Conservation (phyloP, 192 early-diverging fungal genomes). For the Coemansia sp. region DNA sequence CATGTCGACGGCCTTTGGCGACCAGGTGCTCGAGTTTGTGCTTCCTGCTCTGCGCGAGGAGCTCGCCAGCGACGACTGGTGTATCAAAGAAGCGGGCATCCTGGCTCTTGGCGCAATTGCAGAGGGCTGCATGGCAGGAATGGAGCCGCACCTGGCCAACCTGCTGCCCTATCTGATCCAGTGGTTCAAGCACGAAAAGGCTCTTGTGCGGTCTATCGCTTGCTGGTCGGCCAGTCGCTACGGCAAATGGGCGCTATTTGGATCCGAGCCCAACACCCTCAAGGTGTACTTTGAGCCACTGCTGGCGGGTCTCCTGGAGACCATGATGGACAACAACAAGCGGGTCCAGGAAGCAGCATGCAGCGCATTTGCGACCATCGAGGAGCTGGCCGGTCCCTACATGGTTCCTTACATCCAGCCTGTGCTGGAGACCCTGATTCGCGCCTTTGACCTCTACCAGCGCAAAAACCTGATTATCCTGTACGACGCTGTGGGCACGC, state of each 20-base stretch:
- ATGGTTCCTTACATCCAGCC: constrained; percentile 86
- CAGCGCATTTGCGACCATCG: constrained; percentile 91
- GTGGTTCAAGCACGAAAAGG: constrained; percentile 77
- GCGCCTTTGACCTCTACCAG: constrained; percentile 90
- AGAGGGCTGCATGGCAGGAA: constrained; percentile 88
- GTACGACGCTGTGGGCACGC: constrained; percentile 97
- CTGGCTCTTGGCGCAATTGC: constrained; percentile 97
- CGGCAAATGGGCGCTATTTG: constrained; percentile 71
- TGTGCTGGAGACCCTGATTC: constrained; percentile 77
- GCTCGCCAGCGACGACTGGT: constrained; percentile 84
- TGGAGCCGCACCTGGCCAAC: constrained; percentile 83
- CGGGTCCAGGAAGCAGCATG: constrained; percentile 97
- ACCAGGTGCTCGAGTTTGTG: constrained; percentile 77
- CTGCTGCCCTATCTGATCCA: constrained; percentile 83
- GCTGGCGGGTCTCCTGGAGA: constrained; percentile 69
- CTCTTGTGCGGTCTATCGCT: constrained; percentile 93
- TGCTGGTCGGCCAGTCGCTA: constrained; percentile 99
- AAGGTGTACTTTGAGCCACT: constrained; percentile 82
- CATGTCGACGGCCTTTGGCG: constrained; percentile 82
- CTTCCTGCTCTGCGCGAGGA: constrained; percentile 82
- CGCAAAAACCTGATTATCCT: constrained; percentile 92
- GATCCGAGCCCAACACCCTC: constrained; percentile 55
- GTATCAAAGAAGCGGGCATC: constrained; percentile 89
- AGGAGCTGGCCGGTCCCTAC: constrained; percentile 82
- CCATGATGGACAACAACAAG: constrained; percentile 94